These are phyloP conservation scores for Sporothrix mexicana DNA, from an alignment of 2,329 filamentous ascomycete species.

Conservation along the genomic window DNA sequence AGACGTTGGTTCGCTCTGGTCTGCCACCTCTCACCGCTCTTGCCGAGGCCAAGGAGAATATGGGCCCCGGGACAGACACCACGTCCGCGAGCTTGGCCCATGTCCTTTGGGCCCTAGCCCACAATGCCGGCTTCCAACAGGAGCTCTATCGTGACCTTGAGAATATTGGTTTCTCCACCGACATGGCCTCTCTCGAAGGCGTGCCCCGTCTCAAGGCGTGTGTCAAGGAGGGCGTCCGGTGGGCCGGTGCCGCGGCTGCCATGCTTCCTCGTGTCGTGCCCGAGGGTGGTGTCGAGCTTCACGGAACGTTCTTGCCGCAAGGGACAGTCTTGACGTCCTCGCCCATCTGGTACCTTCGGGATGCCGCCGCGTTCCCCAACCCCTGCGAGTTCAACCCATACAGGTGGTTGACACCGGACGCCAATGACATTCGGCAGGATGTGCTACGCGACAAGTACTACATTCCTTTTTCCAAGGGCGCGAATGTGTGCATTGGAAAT, in stretches of 20 bases:
- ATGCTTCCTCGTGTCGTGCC: slow-evolving; percentile 35
- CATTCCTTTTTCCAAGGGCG: slow-evolving; percentile 34
- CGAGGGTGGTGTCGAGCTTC: slow-evolving; percentile 29
- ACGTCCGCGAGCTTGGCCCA: slow-evolving; percentile 33
- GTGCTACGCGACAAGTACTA: slow-evolving; percentile 31
- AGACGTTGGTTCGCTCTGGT: slow-evolving; percentile 25
- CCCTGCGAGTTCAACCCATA: slow-evolving; percentile 30
- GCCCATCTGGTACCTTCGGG: slow-evolving; percentile 34
- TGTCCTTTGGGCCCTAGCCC: slow-evolving; percentile 33
- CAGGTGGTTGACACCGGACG: slow-evolving; percentile 32
- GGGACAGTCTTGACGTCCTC: slow-evolving; percentile 34
- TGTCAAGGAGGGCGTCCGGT: slow-evolving; percentile 35
- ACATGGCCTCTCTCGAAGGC: slow-evolving; percentile 33
- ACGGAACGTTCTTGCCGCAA: slow-evolving; percentile 25
- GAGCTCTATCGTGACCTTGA: slow-evolving; percentile 27
- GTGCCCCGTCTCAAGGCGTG: slow-evolving; percentile 30
- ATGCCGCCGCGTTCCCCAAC: slow-evolving; percentile 30
- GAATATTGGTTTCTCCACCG: slow-evolving; percentile 27
- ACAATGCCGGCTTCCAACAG: slow-evolving; percentile 31
- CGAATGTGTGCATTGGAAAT: slow-evolving; percentile 33
- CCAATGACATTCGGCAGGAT: not conserved
- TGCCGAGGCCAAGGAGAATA: slow-evolving; percentile 34
- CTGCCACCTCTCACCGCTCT: slow-evolving; percentile 30
- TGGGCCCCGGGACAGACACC: slow-evolving; percentile 35
- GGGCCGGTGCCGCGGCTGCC: slow-evolving; percentile 33